Evolutionary conservation across 2,329 filamentous ascomycete species (phyloP).

Genomic region (Trichophyton simii): DNA sequence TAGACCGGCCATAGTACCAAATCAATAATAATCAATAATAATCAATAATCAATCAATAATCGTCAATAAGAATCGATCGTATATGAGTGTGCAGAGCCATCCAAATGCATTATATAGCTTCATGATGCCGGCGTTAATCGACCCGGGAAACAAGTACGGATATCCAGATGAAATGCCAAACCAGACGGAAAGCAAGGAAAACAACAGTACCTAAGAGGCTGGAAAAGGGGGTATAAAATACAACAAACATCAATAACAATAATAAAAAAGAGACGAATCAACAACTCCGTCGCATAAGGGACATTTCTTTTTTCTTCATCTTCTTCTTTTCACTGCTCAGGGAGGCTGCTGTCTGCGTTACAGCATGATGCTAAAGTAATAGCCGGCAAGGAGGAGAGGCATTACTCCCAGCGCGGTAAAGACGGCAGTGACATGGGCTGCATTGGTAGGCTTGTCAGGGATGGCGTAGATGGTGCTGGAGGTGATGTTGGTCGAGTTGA

Average conservation of each 20-base stretch:
- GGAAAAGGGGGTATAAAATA: slow-evolving; percentile 1
- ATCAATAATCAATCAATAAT: too few relatives aligned
- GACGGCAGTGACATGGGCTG: slow-evolving; percentile 3
- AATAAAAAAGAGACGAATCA: background rate
- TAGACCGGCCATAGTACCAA: too few relatives aligned
- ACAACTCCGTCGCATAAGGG: background rate
- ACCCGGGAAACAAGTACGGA: background rate
- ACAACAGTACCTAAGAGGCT: background rate
- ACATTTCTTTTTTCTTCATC: background rate
- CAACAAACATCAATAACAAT: background rate
- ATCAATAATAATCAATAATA: too few relatives aligned
- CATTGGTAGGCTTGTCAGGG: slow-evolving; percentile 6
- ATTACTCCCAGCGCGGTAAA: slow-evolving; percentile 15
- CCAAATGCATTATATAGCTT: background rate
- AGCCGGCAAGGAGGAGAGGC: slow-evolving; percentile 18
- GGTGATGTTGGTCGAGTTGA: slow-evolving; percentile 66
- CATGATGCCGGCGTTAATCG: background rate
- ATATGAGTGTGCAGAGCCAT: background rate
- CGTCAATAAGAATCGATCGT: too few relatives aligned
- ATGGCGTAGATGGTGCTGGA: slow-evolving; percentile 10
- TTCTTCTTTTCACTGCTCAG: background rate
- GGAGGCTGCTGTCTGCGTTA: background rate
- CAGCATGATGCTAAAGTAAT: slow-evolving; percentile 4
- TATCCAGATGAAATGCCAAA: background rate
- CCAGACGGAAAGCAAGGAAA: background rate